Conservation (phyloP, 2,329 filamentous ascomycete species). For the Fusarium sororula region DNA sequence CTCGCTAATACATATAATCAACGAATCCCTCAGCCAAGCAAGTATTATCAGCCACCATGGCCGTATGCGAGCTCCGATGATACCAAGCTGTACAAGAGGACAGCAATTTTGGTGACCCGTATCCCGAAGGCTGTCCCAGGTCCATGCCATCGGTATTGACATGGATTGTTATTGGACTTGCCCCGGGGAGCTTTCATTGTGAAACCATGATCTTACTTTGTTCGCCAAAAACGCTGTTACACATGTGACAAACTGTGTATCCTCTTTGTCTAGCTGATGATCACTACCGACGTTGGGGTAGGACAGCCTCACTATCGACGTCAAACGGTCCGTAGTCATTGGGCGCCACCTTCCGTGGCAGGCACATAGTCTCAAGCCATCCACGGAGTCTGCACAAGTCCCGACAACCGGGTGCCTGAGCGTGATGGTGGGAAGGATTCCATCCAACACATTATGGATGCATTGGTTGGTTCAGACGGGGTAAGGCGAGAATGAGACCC, state of each 20-base stretch:
- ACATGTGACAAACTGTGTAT: slow-evolving; percentile 8
- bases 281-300: slow-evolving; percentile 17
- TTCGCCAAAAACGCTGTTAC: slow-evolving; percentile 24
- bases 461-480: slow-evolving; percentile 31
- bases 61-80: slow-evolving; percentile 5
- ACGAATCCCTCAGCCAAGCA: neutral
- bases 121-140: slow-evolving; percentile 36
- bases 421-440: slow-evolving; percentile 35
- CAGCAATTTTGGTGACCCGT: slow-evolving; percentile 23
- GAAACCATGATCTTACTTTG: slow-evolving; percentile 16
- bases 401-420: slow-evolving; percentile 27
- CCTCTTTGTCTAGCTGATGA: slow-evolving; percentile 12
- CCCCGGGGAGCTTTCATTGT: slow-evolving; percentile 14
- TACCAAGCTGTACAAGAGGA: slow-evolving; percentile 1
- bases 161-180: slow-evolving; percentile 30
- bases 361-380: slow-evolving; percentile 14
- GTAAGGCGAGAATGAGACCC: slow-evolving; percentile 30
- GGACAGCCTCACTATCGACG: slow-evolving; percentile 14
- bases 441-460: slow-evolving; percentile 6
- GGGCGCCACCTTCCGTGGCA: neutral
- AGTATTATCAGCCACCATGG: neutral
- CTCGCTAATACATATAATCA: slow-evolving; percentile 5
- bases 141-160: slow-evolving; percentile 45
- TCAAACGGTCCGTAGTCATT: slow-evolving; percentile 25
- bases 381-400: slow-evolving; percentile 25